These are phyloP conservation scores for Rhodotorula taiwanensis DNA, from an alignment of 768 basidiomycete species.

Conservation along the genomic window DNA sequence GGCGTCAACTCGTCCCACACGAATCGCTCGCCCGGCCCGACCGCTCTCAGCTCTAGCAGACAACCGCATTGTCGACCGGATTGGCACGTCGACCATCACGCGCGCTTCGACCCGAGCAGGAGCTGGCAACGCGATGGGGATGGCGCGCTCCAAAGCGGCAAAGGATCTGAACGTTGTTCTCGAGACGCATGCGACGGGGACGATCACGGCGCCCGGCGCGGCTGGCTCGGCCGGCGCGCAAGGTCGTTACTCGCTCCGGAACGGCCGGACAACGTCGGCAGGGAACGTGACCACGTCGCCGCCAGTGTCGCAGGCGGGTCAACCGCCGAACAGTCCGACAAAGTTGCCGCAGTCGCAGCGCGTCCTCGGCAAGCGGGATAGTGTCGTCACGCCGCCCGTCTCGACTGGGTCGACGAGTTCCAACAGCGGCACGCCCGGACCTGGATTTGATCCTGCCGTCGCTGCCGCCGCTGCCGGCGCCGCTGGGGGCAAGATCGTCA, in stretches of 20 bases:
- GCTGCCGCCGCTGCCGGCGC: neutral
- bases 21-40: slow-evolving; percentile 17
- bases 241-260: slow-evolving; percentile 21
- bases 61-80: slow-evolving; percentile 24
- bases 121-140: neutral
- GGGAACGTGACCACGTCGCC: neutral
- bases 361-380: slow-evolving; percentile 26
- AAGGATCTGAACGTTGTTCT: slow-evolving; percentile 32
- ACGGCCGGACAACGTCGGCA: slow-evolving; percentile 1
- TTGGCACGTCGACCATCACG: neutral
- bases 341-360: slow-evolving; percentile 21
- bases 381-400: neutral
- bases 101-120: neutral
- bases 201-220: no score
- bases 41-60: slow-evolving; percentile 27
- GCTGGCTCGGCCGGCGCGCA: neutral
- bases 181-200: slow-evolving; percentile 6
- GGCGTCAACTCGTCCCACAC: slow-evolving; percentile 12
- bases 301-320: no score
- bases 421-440: neutral
- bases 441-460: neutral
- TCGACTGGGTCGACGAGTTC: neutral
- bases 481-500: neutral
- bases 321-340: slow-evolving; percentile 16
- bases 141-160: slow-evolving; percentile 12